phyloP scores from a whole-genome alignment of 2,329 filamentous ascomycete genomes.

The Pseudogymnoascus sp. region DNA sequence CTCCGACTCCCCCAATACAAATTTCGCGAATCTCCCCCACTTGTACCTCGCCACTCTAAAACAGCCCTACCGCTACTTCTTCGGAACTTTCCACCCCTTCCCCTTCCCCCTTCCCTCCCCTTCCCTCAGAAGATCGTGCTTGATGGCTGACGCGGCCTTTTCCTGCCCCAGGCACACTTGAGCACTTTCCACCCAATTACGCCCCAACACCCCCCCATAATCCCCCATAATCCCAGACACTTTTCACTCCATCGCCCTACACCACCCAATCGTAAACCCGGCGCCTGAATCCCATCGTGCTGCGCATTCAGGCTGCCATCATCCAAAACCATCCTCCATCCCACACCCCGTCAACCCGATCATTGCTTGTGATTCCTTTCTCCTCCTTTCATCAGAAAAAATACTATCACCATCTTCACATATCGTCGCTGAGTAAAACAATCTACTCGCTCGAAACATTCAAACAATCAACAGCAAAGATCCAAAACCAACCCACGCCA shows the following conservation, averaged over 20 bases:
- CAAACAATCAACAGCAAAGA: neutral
- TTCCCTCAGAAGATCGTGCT: no score
- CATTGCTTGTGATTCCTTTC: neutral
- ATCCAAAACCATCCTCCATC: constrained; percentile 2
- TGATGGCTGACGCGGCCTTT: no score
- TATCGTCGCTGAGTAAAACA: neutral
- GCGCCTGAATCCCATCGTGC: neutral
- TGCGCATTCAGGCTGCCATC: constrained; percentile 6
- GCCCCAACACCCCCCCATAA: neutral
- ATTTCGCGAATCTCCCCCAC: no score
- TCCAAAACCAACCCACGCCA: neutral
- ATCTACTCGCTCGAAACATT: neutral
- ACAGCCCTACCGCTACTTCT: neutral
- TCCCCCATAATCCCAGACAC: neutral
- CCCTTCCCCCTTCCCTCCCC: no score
- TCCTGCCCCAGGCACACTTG: no score
- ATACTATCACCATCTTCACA: neutral
- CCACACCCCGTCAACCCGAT: neutral
- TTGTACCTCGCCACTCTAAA: constrained; percentile 6
- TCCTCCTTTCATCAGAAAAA: neutral
- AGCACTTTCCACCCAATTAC: neutral
- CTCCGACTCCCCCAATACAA: neutral
- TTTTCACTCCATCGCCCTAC: neutral
- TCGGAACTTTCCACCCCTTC: neutral
- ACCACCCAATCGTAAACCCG: neutral